phyloP scores from a whole-genome alignment of 306 rosid species.

The Malus asiatica region DNA sequence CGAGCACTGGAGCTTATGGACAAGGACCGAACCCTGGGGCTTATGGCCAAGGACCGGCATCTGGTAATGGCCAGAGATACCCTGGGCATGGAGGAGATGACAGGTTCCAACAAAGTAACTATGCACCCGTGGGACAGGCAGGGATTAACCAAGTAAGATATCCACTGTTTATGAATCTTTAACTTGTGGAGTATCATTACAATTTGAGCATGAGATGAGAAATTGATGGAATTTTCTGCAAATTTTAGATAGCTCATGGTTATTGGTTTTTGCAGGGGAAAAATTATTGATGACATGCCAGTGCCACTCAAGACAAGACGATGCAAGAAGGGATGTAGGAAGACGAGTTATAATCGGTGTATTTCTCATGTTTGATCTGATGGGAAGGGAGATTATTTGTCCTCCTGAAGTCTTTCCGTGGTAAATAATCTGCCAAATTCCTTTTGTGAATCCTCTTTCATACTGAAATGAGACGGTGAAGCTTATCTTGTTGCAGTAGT shows the following conservation, averaged over 20 bases:
- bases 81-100: conserved; percentile 20
- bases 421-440: background rate
- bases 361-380: background rate
- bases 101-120: conserved; percentile 15
- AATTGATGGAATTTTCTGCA: background rate
- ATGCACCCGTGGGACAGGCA: conserved; percentile 23
- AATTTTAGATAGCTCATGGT: background rate
- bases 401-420: background rate
- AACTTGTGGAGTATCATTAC: background rate
- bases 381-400: background rate
- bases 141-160: conserved; percentile 26
- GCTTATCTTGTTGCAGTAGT: background rate
- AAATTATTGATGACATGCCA: conserved; percentile 17
- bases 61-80: conserved; percentile 18
- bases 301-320: background rate
- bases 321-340: background rate
- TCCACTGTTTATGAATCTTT: background rate
- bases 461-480: background rate
- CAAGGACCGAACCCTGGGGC: background rate
- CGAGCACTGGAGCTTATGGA: background rate
- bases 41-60: background rate
- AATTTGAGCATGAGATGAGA: background rate
- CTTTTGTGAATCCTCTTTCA: background rate
- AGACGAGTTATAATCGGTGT: background rate
- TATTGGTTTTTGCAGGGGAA: conserved; percentile 47